Evolutionary conservation across 352 stramenopile species (phyloP).

Genomic region (Phytophthora megakarya): DNA sequence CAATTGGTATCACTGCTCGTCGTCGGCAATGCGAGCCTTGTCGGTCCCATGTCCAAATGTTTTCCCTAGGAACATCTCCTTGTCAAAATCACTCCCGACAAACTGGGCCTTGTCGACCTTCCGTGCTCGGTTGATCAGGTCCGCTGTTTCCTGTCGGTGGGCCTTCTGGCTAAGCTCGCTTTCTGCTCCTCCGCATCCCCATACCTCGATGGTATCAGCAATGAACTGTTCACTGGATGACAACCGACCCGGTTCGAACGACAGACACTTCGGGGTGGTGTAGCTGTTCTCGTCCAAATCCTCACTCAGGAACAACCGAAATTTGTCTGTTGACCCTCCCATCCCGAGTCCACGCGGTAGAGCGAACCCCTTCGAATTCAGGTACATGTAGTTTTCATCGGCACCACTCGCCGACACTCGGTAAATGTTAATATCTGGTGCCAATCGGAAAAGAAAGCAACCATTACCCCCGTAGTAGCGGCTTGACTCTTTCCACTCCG

Average conservation of each 20-base stretch:
- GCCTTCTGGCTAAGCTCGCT: slow-evolving; percentile 55
- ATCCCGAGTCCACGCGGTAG: slow-evolving; percentile 79
- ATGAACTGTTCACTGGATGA: slow-evolving; percentile 63
- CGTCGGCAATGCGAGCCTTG: slow-evolving; percentile 65
- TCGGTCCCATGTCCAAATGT: slow-evolving; percentile 79
- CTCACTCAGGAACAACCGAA: slow-evolving; percentile 82
- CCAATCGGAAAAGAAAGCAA: slow-evolving; percentile 81
- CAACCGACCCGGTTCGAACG: slow-evolving; percentile 71
- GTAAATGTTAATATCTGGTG: slow-evolving; percentile 69
- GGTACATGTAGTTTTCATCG: slow-evolving; percentile 84
- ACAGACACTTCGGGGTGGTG: slow-evolving; percentile 71
- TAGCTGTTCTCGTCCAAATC: slow-evolving; percentile 87
- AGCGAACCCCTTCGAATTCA: slow-evolving; percentile 85
- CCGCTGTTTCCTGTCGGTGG: slow-evolving; percentile 77
- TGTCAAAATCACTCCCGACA: slow-evolving; percentile 82
- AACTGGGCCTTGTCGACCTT: slow-evolving; percentile 91
- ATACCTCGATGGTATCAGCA: slow-evolving; percentile 77
- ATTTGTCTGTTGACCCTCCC: slow-evolving; percentile 74
- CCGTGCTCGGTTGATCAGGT: slow-evolving; percentile 80
- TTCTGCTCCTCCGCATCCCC: slow-evolving; percentile 75
- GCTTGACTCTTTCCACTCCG: slow-evolving; percentile 83
- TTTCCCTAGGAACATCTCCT: slow-evolving; percentile 79
- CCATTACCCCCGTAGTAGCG: slow-evolving; percentile 81
- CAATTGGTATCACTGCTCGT: slow-evolving; percentile 49
- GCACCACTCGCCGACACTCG: slow-evolving; percentile 48